Evolutionary conservation across 1,284 basidiomycete genomes (phyloP), one percentile per base, ranked within the genome.

Genomic region (Ustilago esculenta): DNA sequence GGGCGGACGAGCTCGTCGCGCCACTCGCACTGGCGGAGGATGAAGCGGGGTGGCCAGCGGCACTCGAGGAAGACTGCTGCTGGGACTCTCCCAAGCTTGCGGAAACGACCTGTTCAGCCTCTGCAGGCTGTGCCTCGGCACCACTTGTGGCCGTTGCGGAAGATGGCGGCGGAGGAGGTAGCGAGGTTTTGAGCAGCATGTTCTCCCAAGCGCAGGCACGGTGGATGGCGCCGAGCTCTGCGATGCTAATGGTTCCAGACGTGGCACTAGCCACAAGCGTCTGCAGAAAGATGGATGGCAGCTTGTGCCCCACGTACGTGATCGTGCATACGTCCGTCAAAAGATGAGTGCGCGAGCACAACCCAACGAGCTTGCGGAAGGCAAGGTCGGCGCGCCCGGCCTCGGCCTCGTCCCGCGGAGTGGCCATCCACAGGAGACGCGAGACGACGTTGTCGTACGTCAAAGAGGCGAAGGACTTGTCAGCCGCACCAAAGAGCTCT

Each of bases 271-370:
- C 46, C 4, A 61, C 36, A 12, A 75, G 58, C 33, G 71, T 68
- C 76, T 91, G 89, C 29, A 98, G 85, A 27, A 96, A 85, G 6
- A 88, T 85, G 3, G 90, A 87, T 0, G 90, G 88, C 27, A 89
- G 86, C 67, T 93, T 88, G 41, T 89, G 87, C 73, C 93, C 91
- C 15, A 72, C 59, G 81, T 90, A 93, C 5, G 90, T 89, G 36
- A 91, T 88, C n/a, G 90, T 92, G 81, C 94, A 92, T 12, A 94
- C 88, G 74, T 97, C 95, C 10, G 90, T 90, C 46, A 98, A 87
- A 18, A 98, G 83, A 17, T 92, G 90, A 30, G 91, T 86, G 18
- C 92, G 88, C 33, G 90, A 89, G 72, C 92, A 88, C 20, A 96
- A 84, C 8, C 88, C 87, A 34, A 92, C 87, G n/a, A 95, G 85